Percentiles rank a stretch among this genome's conserved stretches.
phyloP scores from a whole-genome alignment of 345 rosid genomes.

The Linum usitatissimum region DNA sequence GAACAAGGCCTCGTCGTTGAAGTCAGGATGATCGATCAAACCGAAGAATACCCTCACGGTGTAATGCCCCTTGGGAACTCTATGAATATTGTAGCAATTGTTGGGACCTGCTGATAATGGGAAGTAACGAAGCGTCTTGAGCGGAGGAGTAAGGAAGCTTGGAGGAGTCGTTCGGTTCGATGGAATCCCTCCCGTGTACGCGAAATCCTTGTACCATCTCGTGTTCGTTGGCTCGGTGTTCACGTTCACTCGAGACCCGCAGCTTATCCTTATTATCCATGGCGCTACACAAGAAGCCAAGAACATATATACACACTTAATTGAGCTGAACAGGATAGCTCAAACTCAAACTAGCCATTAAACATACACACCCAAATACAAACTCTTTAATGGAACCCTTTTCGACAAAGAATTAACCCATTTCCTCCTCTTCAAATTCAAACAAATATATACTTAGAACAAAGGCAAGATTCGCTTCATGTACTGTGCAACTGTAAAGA shows the following conservation, averaged over 20 bases:
- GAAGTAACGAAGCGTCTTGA: constrained; percentile 70
- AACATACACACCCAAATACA: too few relatives aligned
- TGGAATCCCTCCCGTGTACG: constrained; percentile 85
- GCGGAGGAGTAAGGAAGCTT: constrained; percentile 52
- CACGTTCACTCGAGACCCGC: constrained; percentile 64
- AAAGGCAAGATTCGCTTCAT: neutral
- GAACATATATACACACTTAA: neutral
- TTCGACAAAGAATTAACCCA: too few relatives aligned
- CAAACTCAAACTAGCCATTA: neutral
- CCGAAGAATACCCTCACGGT: constrained; percentile 77
- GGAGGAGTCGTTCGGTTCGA: constrained; percentile 45
- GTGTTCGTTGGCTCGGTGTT: constrained; percentile 62
- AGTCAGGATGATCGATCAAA: constrained; percentile 25
- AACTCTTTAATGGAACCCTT: too few relatives aligned
- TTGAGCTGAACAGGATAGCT: neutral
- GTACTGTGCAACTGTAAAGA: neutral
- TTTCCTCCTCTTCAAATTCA: too few relatives aligned
- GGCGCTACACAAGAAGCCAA: constrained; percentile 43
- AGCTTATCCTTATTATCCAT: constrained; percentile 80
- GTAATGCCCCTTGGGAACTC: constrained; percentile 77
- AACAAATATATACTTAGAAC: too few relatives aligned
- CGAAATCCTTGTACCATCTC: constrained; percentile 86
- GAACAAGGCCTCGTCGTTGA: constrained; percentile 71
- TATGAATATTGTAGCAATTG: constrained; percentile 64
- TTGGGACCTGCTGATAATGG: constrained; percentile 86